A percentile compares a stretch with the other conserved stretches of the same genome.
Evolutionary conservation across 768 basidiomycete species (phyloP).

Genomic region (Phlebiopsis flavidoalba): DNA sequence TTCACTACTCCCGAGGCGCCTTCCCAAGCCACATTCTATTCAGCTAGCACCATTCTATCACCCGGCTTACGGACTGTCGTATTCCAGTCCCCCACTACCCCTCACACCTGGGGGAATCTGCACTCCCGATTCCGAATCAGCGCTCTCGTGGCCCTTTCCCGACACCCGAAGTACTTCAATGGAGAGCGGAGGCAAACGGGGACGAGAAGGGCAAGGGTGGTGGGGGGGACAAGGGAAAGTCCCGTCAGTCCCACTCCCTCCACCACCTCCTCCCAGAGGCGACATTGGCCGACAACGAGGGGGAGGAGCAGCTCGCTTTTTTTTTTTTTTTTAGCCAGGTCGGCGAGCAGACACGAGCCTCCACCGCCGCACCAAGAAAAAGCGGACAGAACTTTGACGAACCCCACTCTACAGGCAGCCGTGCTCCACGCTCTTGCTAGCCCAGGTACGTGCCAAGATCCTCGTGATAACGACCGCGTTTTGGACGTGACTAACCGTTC

Average conservation of each 20-base stretch:
- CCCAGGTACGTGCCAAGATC: constrained; percentile 50
- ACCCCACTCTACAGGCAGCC: constrained; percentile 81
- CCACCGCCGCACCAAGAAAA: constrained; percentile 59
- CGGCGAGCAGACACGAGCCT: not conserved
- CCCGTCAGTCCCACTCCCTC: constrained; percentile 23
- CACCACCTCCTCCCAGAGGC: constrained; percentile 26
- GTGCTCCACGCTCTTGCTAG: constrained; percentile 84
- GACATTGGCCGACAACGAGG: constrained; percentile 56
- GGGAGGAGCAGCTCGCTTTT: constrained; percentile 34
- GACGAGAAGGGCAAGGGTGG: constrained; percentile 2
- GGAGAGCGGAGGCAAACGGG: constrained; percentile 6
- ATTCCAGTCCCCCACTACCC: constrained; percentile 2
- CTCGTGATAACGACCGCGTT: not conserved
- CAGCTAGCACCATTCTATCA: not conserved
- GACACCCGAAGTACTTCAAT: not conserved
- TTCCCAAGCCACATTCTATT: not conserved
- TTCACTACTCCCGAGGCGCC: constrained; percentile 4
- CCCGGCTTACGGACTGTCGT: not conserved
- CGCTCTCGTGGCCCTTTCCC: not conserved
- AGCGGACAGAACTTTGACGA: constrained; percentile 80
- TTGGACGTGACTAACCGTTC: not conserved
- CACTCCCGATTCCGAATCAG: not conserved
- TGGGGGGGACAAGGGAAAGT: constrained; percentile 5
- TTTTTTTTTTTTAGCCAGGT: too few species aligned
- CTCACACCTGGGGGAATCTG: not conserved